These are phyloP conservation scores for Trametes polyzona DNA, from an alignment of 1,284 basidiomycete genomes.

Conservation along the genomic window DNA sequence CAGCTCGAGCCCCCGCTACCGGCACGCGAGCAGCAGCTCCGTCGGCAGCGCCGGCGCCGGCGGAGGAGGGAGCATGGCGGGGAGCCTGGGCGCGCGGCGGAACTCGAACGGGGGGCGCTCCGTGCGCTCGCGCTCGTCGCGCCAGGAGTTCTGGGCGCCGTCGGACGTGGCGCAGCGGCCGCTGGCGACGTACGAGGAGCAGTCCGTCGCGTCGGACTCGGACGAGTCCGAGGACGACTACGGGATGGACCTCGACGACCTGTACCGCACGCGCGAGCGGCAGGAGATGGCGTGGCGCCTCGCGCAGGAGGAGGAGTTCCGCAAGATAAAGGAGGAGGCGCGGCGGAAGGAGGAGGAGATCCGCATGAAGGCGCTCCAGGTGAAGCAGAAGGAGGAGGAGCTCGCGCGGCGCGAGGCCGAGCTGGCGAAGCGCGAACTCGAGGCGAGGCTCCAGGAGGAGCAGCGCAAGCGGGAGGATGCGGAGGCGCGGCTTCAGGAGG, in stretches of 20 bases:
- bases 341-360: conserved; percentile 35
- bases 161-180: conserved; percentile 20
- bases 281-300: conserved; percentile 21
- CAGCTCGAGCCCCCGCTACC: conserved; percentile 14
- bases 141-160: conserved; percentile 26
- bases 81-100: conserved; percentile 24
- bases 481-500: conserved; percentile 26
- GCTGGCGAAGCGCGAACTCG: conserved; percentile 20
- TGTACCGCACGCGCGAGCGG: conserved; percentile 21
- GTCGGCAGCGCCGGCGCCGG: conserved; percentile 6
- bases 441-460: conserved; percentile 28
- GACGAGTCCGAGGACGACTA: conserved; percentile 34
- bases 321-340: conserved; percentile 25
- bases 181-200: conserved; percentile 37
- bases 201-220: conserved; percentile 39
- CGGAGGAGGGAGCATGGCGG: not conserved
- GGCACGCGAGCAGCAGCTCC: conserved; percentile 9
- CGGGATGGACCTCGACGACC: conserved; percentile 37
- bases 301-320: conserved; percentile 11
- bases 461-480: conserved; percentile 21
- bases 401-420: conserved; percentile 30
- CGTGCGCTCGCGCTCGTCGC: conserved; percentile 32
- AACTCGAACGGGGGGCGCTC: conserved; percentile 32
- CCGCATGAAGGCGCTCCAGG: conserved; percentile 25
- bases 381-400: conserved; percentile 31